Evolutionary conservation across 208 protist genomes (phyloP).

Genomic region (Leishmania tropica): DNA sequence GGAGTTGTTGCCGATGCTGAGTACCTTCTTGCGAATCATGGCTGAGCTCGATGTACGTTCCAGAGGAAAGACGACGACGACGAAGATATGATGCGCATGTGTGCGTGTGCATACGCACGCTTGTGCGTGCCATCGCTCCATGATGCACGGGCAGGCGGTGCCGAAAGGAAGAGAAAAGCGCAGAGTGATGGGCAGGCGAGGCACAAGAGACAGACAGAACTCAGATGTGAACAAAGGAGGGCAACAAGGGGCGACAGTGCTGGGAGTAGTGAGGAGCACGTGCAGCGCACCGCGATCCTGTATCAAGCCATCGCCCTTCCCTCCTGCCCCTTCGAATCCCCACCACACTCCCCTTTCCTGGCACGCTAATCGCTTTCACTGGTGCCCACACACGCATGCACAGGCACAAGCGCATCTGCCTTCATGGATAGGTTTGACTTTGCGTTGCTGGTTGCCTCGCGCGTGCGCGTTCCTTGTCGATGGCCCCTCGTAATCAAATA

Average conservation of each 20-base stretch:
- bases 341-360: background rate
- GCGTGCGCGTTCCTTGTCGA: background rate
- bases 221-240: no score
- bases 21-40: constrained; percentile 89
- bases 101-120: background rate
- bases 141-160: background rate
- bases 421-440: no score
- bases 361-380: background rate
- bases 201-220: background rate
- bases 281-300: background rate
- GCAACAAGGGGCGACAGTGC: background rate
- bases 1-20: constrained; percentile 66
- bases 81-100: constrained; percentile 2
- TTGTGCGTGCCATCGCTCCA: background rate
- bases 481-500: background rate
- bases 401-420: background rate
- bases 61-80: constrained; percentile 3
- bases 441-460: background rate
- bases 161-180: background rate
- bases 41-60: background rate
- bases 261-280: background rate
- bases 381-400: background rate
- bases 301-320: background rate
- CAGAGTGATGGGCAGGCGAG: background rate
- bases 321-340: background rate